phyloP scores from a whole-genome alignment of 1,139 yeast species.

The Scheffersomyces segobiensis region DNA sequence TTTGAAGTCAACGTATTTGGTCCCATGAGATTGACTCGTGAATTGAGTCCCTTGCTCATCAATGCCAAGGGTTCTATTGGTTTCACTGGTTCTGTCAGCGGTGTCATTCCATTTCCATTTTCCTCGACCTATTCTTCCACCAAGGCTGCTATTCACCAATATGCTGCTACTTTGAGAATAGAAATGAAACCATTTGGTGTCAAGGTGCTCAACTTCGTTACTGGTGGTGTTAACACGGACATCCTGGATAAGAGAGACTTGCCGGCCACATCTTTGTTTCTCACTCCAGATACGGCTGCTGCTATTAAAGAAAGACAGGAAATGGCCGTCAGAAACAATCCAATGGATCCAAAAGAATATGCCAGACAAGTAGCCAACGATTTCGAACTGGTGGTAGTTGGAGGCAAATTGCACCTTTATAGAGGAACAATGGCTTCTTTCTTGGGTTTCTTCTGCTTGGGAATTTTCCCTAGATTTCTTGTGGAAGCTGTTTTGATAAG shows the following conservation, averaged over 20 bases:
- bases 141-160: conserved; percentile 77
- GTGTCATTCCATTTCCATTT: conserved; percentile 68
- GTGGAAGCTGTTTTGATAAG: conserved; percentile 44
- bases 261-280: conserved; percentile 56
- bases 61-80: conserved; percentile 70
- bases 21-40: conserved; percentile 63
- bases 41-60: conserved; percentile 56
- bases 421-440: conserved; percentile 53
- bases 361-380: conserved; percentile 58
- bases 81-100: conserved; percentile 76
- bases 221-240: conserved; percentile 65
- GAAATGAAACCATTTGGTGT: conserved; percentile 78
- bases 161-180: conserved; percentile 59
- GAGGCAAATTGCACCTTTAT: conserved; percentile 45
- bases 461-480: conserved; percentile 54
- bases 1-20: conserved; percentile 73
- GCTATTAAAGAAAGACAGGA: conserved; percentile 54
- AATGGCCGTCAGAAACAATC: conserved; percentile 62
- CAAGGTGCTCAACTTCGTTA: conserved; percentile 65
- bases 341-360: conserved; percentile 58
- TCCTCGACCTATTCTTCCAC: conserved; percentile 67
- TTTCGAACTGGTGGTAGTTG: conserved; percentile 43
- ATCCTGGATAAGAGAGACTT: conserved; percentile 54
- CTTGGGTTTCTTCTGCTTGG: conserved; percentile 47
- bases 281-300: conserved; percentile 49